Percentiles rank a stretch among this genome's conserved stretches.
phyloP scores from a whole-genome alignment of 768 basidiomycete genomes.

The Tylopilus cervinicoccineus region DNA sequence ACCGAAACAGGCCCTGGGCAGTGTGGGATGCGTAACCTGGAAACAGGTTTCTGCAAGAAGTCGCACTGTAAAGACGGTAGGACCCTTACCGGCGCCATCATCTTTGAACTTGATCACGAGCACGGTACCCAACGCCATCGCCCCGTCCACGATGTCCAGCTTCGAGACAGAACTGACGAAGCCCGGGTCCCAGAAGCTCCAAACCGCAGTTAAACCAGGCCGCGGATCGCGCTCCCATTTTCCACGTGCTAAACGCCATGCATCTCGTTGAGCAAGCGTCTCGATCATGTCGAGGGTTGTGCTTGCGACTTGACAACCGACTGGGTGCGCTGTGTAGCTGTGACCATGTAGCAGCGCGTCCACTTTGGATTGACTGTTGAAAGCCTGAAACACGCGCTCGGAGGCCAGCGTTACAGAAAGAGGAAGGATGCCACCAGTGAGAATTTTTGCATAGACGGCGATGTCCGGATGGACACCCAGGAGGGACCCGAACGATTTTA shows the following conservation, averaged over 20 bases:
- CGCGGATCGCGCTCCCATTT: conserved; percentile 46
- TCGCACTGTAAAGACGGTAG: neutral
- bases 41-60: neutral
- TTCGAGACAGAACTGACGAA: conserved; percentile 66
- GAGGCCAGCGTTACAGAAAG: conserved; percentile 82
- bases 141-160: conserved; percentile 54
- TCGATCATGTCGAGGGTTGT: conserved; percentile 70
- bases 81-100: conserved; percentile 44
- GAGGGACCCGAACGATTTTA: conserved; percentile 58
- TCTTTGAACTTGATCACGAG: conserved; percentile 73
- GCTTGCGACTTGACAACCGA: conserved; percentile 90
- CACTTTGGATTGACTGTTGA: conserved; percentile 70
- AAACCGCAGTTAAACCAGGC: conserved; percentile 36
- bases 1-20: conserved; percentile 56
- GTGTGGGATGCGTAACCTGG: conserved; percentile 58
- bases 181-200: conserved; percentile 85
- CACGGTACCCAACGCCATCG: conserved; percentile 87
- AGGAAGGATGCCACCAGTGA: conserved; percentile 91
- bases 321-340: conserved; percentile 91
- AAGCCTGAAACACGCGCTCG: conserved; percentile 75
- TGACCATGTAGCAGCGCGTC: conserved; percentile 92
- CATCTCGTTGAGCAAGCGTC: conserved; percentile 39
- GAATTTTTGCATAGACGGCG: conserved; percentile 86
- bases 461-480: conserved; percentile 82
- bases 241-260: conserved; percentile 56